A percentile compares a stretch with the other conserved stretches of the same genome.
Conservation (phyloP, 177 flowering plant genomes). For the Telopea speciosissima region DNA sequence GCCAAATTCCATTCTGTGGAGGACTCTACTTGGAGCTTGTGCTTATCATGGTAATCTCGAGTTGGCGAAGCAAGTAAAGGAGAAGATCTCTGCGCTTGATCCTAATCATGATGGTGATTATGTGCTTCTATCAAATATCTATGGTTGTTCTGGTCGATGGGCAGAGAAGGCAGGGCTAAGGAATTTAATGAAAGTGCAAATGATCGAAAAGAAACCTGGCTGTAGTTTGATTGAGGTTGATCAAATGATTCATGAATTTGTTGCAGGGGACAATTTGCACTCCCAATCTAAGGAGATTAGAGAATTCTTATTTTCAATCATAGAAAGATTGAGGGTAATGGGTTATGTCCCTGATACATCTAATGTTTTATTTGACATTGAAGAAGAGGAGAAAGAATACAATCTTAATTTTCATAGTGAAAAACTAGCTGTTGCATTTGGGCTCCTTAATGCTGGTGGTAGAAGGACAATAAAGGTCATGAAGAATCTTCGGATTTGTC, state of each 20-base stretch:
- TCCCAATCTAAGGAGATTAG: slow-evolving; percentile 22
- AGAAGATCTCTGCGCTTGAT: slow-evolving; percentile 27
- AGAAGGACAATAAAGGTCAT: slow-evolving; percentile 33
- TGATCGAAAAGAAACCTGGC: slow-evolving; percentile 38
- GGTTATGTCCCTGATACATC: slow-evolving; percentile 35
- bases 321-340: slow-evolving; percentile 17
- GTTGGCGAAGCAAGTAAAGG: slow-evolving; percentile 32
- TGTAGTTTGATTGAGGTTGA: slow-evolving; percentile 33
- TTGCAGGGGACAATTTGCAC: slow-evolving; percentile 38
- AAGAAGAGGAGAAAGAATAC: slow-evolving; percentile 49
- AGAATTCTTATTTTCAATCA: slow-evolving; percentile 21
- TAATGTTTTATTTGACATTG: slow-evolving; percentile 40
- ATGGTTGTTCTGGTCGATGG: slow-evolving; percentile 36
- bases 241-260: slow-evolving; percentile 31
- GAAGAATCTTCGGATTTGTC: slow-evolving; percentile 50
- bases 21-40: slow-evolving; percentile 54
- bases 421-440: slow-evolving; percentile 47
- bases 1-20: slow-evolving; percentile 42
- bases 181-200: slow-evolving; percentile 31
- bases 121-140: slow-evolving; percentile 49
- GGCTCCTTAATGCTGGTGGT: slow-evolving; percentile 20
- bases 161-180: slow-evolving; percentile 34
- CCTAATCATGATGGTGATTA: slow-evolving; percentile 51
- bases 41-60: slow-evolving; percentile 26
- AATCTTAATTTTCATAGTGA: slow-evolving; percentile 41